These are phyloP conservation scores for Nemania sp. DNA, from an alignment of 2,329 filamentous ascomycete genomes.

Conservation along the genomic window DNA sequence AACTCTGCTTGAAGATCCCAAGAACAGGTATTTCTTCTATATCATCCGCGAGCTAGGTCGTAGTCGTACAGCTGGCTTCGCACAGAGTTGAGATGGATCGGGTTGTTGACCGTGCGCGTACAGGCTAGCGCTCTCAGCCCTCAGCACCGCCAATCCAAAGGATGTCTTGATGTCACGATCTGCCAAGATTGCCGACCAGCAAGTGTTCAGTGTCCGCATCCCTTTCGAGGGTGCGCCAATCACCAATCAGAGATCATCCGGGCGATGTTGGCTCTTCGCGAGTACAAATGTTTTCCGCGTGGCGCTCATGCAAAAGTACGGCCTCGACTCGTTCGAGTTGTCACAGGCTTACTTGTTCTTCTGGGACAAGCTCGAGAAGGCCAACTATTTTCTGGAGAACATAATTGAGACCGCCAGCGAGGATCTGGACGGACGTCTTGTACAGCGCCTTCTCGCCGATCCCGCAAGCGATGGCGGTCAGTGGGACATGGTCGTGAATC, in stretches of 20 bases:
- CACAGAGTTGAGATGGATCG: background rate
- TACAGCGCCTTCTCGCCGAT: slow-evolving; percentile 68
- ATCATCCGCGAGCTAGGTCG: background rate
- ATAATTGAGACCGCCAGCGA: slow-evolving; percentile 74
- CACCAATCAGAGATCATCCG: slow-evolving; percentile 80
- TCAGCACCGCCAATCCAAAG: slow-evolving; percentile 68
- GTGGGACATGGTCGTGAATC: slow-evolving; percentile 89
- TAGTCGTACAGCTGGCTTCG: background rate
- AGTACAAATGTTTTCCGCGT: slow-evolving; percentile 89
- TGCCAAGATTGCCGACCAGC: slow-evolving; percentile 68
- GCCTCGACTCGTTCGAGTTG: slow-evolving; percentile 78
- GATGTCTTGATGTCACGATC: slow-evolving; percentile 66
- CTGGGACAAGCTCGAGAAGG: slow-evolving; percentile 92
- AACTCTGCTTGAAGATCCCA: slow-evolving; percentile 64
- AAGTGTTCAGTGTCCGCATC: slow-evolving; percentile 82
- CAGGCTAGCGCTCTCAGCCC: slow-evolving; percentile 74
- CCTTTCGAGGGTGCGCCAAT: slow-evolving; percentile 80
- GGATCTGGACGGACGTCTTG: slow-evolving; percentile 71
- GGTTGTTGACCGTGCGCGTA: background rate
- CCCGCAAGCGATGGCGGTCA: slow-evolving; percentile 83
- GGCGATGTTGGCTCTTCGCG: slow-evolving; percentile 90
- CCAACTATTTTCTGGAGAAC: slow-evolving; percentile 86
- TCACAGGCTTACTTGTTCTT: slow-evolving; percentile 88
- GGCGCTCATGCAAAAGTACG: slow-evolving; percentile 83
- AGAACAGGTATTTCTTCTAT: slow-evolving; percentile 57